phyloP scores from a whole-genome alignment of 768 basidiomycete species.

The Pleurotus salmoneostramineus region DNA sequence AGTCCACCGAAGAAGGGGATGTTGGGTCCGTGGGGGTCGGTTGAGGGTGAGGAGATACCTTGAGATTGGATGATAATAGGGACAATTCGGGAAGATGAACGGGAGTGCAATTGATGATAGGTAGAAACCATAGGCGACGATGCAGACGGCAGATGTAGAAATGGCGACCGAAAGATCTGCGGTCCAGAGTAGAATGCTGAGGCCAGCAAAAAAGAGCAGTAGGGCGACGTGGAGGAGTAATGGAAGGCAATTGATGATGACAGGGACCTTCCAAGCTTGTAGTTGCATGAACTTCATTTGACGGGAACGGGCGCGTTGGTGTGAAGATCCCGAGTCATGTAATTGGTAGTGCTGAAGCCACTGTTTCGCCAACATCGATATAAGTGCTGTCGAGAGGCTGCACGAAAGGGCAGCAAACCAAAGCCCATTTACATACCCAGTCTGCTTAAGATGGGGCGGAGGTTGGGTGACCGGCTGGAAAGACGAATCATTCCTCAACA shows the following conservation, averaged over 20 bases:
- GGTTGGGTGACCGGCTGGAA: neutral
- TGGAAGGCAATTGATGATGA: conserved; percentile 37
- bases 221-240: conserved; percentile 44
- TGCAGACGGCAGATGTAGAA: neutral
- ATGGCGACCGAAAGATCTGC: conserved; percentile 27
- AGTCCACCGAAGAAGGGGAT: no score
- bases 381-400: conserved; percentile 36
- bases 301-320: conserved; percentile 31
- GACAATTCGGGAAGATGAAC: neutral
- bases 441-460: conserved; percentile 10
- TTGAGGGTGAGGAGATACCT: neutral
- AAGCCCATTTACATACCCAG: conserved; percentile 36
- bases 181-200: conserved; percentile 38
- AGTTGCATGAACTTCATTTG: conserved; percentile 33
- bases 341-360: conserved; percentile 35
- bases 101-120: neutral
- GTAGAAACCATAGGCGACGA: neutral
- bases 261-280: conserved; percentile 30
- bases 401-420: conserved; percentile 42
- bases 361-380: conserved; percentile 44
- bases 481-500: conserved; percentile 2
- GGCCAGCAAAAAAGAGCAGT: conserved; percentile 46
- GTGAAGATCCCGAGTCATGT: conserved; percentile 30
- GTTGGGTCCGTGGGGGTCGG: no score
- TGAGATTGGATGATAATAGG: neutral